Evolutionary conservation across 305 asterid genomes (phyloP).

Genomic region (Plantago coronopus): DNA sequence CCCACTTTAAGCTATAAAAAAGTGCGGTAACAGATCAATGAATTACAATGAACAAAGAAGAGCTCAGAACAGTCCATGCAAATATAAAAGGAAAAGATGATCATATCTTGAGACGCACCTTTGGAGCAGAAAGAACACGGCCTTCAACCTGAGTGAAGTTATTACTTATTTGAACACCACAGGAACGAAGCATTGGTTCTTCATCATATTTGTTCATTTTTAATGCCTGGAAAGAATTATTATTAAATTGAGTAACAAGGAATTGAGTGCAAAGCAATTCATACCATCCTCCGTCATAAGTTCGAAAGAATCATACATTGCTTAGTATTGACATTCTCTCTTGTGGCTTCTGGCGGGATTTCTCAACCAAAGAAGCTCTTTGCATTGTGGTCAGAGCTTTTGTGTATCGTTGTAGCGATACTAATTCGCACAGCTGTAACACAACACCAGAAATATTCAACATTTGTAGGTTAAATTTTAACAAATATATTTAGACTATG

Average conservation of each 20-base stretch:
- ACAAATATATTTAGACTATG: background rate
- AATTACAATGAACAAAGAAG: background rate
- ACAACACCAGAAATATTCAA: conserved; percentile 17
- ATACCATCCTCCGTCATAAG: conserved; percentile 1
- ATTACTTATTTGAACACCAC: conserved; percentile 53
- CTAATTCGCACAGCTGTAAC: conserved; percentile 44
- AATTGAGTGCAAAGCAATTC: conserved; percentile 3
- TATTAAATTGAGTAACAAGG: no score
- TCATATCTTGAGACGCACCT: conserved; percentile 30
- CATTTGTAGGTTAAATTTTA: background rate
- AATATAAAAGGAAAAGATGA: background rate
- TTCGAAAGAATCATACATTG: conserved; percentile 32
- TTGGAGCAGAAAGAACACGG: conserved; percentile 63
- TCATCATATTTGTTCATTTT: conserved; percentile 57
- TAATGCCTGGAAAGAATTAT: conserved; percentile 53
- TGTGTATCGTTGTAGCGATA: conserved; percentile 65
- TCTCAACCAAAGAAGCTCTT: conserved; percentile 74
- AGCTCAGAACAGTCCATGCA: background rate
- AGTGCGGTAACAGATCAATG: background rate
- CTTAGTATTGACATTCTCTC: conserved; percentile 62
- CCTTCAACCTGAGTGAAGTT: conserved; percentile 73
- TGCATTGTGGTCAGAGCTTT: conserved; percentile 63
- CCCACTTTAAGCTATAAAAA: conserved; percentile 57
- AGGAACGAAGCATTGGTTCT: conserved; percentile 59
- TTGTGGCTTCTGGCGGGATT: conserved; percentile 78